Percentiles rank a stretch among this genome's conserved stretches.
Conservation (phyloP, 83 land plant genomes). For the Picea abies region DNA sequence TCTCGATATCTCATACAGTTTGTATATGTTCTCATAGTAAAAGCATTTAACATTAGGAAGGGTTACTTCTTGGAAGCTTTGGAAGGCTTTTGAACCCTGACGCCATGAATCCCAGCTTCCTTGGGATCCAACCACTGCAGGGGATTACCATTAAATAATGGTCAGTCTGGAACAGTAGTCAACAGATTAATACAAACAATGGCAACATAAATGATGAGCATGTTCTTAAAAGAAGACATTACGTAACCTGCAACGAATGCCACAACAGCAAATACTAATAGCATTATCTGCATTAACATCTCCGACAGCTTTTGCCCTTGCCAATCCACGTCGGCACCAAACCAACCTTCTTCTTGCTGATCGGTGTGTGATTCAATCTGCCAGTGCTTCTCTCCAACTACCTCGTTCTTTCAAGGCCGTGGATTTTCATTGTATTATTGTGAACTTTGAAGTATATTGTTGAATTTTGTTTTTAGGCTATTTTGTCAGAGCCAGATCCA, state of each 20-base stretch:
- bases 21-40: too few species aligned
- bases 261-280: constrained; percentile 56
- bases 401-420: too few species aligned
- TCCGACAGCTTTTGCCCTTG: constrained; percentile 92
- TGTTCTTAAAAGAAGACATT: constrained; percentile 61
- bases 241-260: constrained; percentile 62
- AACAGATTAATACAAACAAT: constrained; percentile 68
- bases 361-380: too few species aligned
- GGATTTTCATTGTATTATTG: too few species aligned
- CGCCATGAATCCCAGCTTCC: constrained; percentile 43
- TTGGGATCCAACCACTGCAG: constrained; percentile 76
- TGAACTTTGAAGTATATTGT: too few species aligned
- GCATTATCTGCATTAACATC: constrained; percentile 80
- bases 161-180: constrained; percentile 86
- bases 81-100: constrained; percentile 3
- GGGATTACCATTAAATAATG: constrained; percentile 74
- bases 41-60: too few species aligned
- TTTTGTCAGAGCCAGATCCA: too few species aligned
- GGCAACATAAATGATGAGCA: constrained; percentile 73
- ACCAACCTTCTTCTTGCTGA: not conserved
- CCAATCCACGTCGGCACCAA: constrained; percentile 74
- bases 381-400: too few species aligned
- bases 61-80: constrained; percentile 11
- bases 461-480: too few species aligned
- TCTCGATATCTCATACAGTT: too few species aligned